Base-by-base conservation (phyloP, 306 rosid species). In the Cicer judaicum region DNA sequence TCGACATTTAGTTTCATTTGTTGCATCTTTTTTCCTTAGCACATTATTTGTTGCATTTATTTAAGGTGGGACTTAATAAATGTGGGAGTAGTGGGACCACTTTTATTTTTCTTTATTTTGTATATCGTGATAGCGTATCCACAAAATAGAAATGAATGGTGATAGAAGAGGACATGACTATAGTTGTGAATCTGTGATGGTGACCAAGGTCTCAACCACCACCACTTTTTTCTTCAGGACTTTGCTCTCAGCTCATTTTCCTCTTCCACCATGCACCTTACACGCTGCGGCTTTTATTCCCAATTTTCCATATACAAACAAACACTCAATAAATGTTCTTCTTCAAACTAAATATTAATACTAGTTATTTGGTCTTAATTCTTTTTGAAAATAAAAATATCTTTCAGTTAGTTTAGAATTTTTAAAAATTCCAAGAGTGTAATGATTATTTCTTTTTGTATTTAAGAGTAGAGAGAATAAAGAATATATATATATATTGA, bases 91-190 rank as follows among this genome's bases (percentile, higher is more conserved):
- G 59, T 69, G 81, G 78, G 82, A 73, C 85, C 82, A 73, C 83
- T 7, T 48, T 63, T 24, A 21, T 1, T 21, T 21, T 21, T 18
- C 19, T 42, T 46, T 5, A 59, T 11, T 59, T 71, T 56, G 49
- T 49, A 16, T 34, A 61, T 48, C 70, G 11, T 70, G 57, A 46
- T 78, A 14, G n/a, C 4, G 83, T 73, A 55, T 73, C 11, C 60
- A 48, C 57, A 52, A 34, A 5, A 34, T 61, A 49, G 42, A 72
- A 63, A 70, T 43, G 36, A 74, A 64, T 62, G 60, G 46, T 53
- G 63, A n/a, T 42, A 57, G 82, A 78, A 89, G 56, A 80, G 53
- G 89, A 89, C 92, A 81, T 67, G n/a, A 64, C 78, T 82, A 78
- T 80, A 50, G 19, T 18, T 50, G 19, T 50, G 56, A 50, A 89